Base-by-base conservation (phyloP, 2,329 filamentous ascomycete species). In the Plectosphaerella cucumerina region DNA sequence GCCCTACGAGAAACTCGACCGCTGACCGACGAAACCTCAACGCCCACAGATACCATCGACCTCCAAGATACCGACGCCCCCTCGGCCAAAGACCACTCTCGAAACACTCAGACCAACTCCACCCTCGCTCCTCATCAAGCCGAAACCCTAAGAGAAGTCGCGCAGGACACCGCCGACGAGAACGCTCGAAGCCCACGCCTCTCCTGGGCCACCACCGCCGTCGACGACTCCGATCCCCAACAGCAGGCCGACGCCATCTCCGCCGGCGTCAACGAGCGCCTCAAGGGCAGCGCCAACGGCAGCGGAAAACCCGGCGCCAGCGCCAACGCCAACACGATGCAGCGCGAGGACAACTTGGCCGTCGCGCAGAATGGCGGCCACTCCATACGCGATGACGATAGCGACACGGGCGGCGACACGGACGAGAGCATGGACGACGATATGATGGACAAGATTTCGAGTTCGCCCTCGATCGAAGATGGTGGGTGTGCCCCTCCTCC, bases 381-480 rank as follows among this genome's bases (percentile, higher is more conserved):
- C 56, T 71, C 74, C 46, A 73, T 62, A 34, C 65, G 75, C 42
- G 70, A 66, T 44, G 78, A 82, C 59, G 85, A 87, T 56, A 82
- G 79, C 45, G 85, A 89, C 56, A 71, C 82, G 62, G 81, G 87
- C 59, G 82, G 82, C 58, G 84, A 83, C 46, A 85, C 86, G 61
- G 88, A 89, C 54, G 87, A 89, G 60, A 81, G 89, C 61, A 73
- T 91, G 67, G 91, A 95, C 64, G 78, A 97, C 70, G 93, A 97
- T 70, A 85, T 96, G 85, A 90, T 96, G 88, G 94, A 97, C 75
- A 94, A 94, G 71, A 97, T 99, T 59, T 97, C 93, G 63, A 97
- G 92, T 71, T 97, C 93, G 62, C 94, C 94, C 66, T 97, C 93
- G 62, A 99, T 99, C 71, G 91, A 96, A 78, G 93, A 97, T 87